Conservation (phyloP, 306 rosid genomes). For the Glycine latifolia region DNA sequence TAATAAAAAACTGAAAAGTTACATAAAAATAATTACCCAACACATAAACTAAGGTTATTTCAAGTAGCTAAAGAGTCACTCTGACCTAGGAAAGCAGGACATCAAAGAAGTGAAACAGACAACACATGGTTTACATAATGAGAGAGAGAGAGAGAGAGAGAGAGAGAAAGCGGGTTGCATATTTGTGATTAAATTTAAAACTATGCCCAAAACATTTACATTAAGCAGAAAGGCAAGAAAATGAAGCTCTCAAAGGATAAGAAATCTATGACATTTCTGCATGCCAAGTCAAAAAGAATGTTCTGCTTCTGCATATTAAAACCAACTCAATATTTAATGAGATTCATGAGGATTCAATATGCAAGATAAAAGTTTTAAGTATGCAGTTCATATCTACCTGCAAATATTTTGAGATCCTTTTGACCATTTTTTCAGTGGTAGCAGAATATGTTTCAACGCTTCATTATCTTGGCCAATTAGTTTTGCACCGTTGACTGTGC, state of each 20-base stretch:
- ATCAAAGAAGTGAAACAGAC: slow-evolving; percentile 20
- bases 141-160: neutral
- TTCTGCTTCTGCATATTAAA: neutral
- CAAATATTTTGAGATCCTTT: slow-evolving; percentile 62
- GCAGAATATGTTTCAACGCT: slow-evolving; percentile 72
- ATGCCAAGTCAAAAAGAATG: slow-evolving; percentile 1
- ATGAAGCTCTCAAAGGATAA: too few species aligned
- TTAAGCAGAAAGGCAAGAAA: too few species aligned
- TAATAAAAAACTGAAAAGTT: neutral
- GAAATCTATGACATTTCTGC: neutral
- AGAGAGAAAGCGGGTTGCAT: neutral
- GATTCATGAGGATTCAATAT: slow-evolving; percentile 28
- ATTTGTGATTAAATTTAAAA: neutral
- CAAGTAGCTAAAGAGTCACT: neutral
- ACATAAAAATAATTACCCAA: neutral
- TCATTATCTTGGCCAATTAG: slow-evolving; percentile 81
- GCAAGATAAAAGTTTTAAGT: slow-evolving; percentile 18
- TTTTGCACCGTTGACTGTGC: slow-evolving; percentile 83
- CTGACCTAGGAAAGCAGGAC: neutral
- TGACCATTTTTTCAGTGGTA: slow-evolving; percentile 75
- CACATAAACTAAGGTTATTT: neutral
- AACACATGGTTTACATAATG: neutral
- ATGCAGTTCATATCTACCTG: slow-evolving; percentile 58
- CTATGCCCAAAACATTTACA: neutral
- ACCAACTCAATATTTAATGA: slow-evolving; percentile 22